A percentile compares a stretch with the other conserved stretches of the same genome.
Evolutionary conservation across 352 stramenopile species (phyloP).

Genomic region (Globisporangium rhizosaccharum): DNA sequence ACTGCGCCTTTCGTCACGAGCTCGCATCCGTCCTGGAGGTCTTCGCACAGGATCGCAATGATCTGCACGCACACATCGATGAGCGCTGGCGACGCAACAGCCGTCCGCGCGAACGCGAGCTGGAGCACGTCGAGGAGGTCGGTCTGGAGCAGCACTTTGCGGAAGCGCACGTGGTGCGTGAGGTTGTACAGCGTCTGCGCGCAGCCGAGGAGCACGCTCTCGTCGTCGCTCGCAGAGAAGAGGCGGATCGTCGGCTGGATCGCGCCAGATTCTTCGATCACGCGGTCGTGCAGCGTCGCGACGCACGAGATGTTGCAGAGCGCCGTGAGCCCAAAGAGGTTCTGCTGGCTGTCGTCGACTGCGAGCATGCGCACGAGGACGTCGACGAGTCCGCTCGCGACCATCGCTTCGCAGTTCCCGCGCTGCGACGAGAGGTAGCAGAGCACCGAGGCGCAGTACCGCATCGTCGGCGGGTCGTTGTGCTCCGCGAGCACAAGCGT

Average conservation of each 20-base stretch:
- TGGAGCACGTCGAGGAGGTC: constrained; percentile 43
- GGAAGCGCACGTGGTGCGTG: constrained; percentile 50
- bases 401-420: constrained; percentile 74
- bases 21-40: constrained; percentile 38
- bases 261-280: constrained; percentile 48
- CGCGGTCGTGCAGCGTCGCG: constrained; percentile 54
- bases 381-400: constrained; percentile 54
- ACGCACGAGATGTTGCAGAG: constrained; percentile 75
- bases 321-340: constrained; percentile 67
- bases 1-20: constrained; percentile 52
- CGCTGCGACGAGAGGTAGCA: constrained; percentile 64
- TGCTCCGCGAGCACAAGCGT: constrained; percentile 68
- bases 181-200: constrained; percentile 70
- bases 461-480: constrained; percentile 63
- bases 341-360: constrained; percentile 47
- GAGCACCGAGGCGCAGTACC: constrained; percentile 64
- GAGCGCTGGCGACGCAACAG: constrained; percentile 20
- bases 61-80: constrained; percentile 63
- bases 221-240: constrained; percentile 32
- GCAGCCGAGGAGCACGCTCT: constrained; percentile 55
- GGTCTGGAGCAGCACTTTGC: constrained; percentile 53
- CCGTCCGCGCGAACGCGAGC: constrained; percentile 26
- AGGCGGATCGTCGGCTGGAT: constrained; percentile 49
- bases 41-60: constrained; percentile 63
- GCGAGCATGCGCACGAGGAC: constrained; percentile 58